phyloP scores from a whole-genome alignment of 2,329 filamentous ascomycete genomes.

The Fusarium nurragi region DNA sequence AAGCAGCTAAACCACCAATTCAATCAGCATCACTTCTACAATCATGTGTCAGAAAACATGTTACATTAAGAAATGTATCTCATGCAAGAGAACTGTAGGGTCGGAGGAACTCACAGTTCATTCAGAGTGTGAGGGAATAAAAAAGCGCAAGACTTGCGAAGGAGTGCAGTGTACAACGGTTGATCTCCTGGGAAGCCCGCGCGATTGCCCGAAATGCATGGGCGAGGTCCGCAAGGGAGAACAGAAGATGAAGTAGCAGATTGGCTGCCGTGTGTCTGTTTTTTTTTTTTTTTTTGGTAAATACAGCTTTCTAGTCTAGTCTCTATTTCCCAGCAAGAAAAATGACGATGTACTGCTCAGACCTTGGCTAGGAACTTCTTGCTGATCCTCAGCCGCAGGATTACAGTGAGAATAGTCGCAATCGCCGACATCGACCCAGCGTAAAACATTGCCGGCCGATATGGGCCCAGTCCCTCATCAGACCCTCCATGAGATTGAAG shows the following conservation, averaged over 20 bases:
- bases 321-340: neutral
- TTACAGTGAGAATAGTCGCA: constrained; percentile 13
- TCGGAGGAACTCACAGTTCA: too few relatives aligned
- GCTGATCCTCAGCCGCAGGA: constrained; percentile 21
- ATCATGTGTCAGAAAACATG: neutral
- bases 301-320: neutral
- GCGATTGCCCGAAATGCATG: neutral
- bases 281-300: neutral
- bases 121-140: neutral
- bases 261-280: too few relatives aligned
- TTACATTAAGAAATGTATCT: neutral
- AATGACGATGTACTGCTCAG: neutral
- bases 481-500: constrained; percentile 64
- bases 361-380: constrained; percentile 10
- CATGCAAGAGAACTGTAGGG: neutral
- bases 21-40: neutral
- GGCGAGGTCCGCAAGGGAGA: neutral
- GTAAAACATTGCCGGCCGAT: constrained; percentile 70
- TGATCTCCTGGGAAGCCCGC: neutral
- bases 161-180: neutral
- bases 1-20: neutral
- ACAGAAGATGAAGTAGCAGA: neutral
- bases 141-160: neutral
- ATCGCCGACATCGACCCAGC: constrained; percentile 52
- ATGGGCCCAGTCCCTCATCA: constrained; percentile 60